Evolutionary conservation across 805 yeast genomes (phyloP), one percentile per base, ranked within the genome.

Genomic region (Torulaspora microellipsoides): DNA sequence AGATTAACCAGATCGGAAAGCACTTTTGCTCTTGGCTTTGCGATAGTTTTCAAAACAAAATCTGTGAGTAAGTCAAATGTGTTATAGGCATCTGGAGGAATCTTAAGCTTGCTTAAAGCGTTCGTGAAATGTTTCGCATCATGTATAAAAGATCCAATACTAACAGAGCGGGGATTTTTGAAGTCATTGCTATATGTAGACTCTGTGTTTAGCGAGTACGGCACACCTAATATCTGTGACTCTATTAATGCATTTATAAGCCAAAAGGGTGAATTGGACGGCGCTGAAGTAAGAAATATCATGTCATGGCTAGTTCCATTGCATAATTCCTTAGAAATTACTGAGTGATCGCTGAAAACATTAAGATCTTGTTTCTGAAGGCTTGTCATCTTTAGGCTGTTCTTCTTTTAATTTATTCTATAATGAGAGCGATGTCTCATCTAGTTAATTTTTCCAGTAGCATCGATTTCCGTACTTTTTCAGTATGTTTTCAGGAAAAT

Each of bases 21-120:
- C 73, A 87, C 71, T 51, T 81, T 80, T 58, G 83, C 91, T 63
- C 83, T 85, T 60, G 88, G 85, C 64, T 87, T 87, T 9, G 42
- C 52, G 20, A 42, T 44, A 58, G 85, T 40, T 34, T 55, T 58
- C 4, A 49, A 51, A 48, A 76, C 75, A 38, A 78, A 66, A 39
- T 70, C 68, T 12, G 73, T 68, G 50, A 78, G 68, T 41, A 72
- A 66, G 54, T 79, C 82, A 23, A 76, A 48, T 40, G 69, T 68
- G 17, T 36, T 37, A 35, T 53, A 60, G 61, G 65, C 36, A 14
- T 47, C 43, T 5, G 48, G 14, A 15, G 47, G 45, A 8, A 61
- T 44, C 32, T 60, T 58, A 30, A 54, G 47, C 40, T 48, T 59
- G n/a, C 42, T 43, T 25, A 63, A 46, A 8, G 58, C 40, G 27